Evolutionary conservation across 768 basidiomycete species (phyloP).

Genomic region (Naganishia randhawae): DNA sequence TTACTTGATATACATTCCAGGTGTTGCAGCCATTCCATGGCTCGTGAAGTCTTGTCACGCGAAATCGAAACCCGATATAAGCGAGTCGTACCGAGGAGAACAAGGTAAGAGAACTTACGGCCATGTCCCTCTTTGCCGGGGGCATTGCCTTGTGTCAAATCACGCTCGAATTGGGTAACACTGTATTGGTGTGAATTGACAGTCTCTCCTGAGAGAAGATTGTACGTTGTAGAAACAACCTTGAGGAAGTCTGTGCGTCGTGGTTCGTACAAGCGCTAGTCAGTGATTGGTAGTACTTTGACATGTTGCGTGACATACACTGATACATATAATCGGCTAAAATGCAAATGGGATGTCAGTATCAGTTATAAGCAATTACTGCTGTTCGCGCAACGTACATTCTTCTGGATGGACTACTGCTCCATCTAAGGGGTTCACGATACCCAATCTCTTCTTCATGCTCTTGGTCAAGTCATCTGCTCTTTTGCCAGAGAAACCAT

Average conservation of each 20-base stretch:
- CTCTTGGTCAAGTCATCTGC: slow-evolving; percentile 44
- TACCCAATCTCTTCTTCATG: slow-evolving; percentile 62
- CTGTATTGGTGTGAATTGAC: slow-evolving; percentile 92
- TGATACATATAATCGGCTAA: slow-evolving; percentile 77
- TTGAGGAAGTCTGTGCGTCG: slow-evolving; percentile 76
- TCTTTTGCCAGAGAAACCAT: slow-evolving; percentile 58
- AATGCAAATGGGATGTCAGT: not conserved
- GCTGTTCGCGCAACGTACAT: slow-evolving; percentile 49
- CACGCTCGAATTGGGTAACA: slow-evolving; percentile 91
- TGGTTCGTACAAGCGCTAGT: not conserved
- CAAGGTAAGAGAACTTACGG: slow-evolving; percentile 35
- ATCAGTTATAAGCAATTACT: not conserved
- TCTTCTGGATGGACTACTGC: slow-evolving; percentile 54
- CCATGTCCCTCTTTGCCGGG: slow-evolving; percentile 51
- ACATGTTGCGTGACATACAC: slow-evolving; percentile 35
- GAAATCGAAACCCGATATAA: not conserved
- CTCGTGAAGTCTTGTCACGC: slow-evolving; percentile 43
- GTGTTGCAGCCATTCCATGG: slow-evolving; percentile 43
- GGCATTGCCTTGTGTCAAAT: slow-evolving; percentile 62
- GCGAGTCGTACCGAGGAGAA: not conserved
- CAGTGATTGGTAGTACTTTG: not conserved
- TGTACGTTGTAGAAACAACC: slow-evolving; percentile 92
- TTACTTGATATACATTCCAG: slow-evolving; percentile 47
- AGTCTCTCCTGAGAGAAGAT: slow-evolving; percentile 72
- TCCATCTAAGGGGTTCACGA: slow-evolving; percentile 71